Evolutionary conservation across 352 stramenopile genomes (phyloP).

Genomic region (Phytophthora pinifolia): DNA sequence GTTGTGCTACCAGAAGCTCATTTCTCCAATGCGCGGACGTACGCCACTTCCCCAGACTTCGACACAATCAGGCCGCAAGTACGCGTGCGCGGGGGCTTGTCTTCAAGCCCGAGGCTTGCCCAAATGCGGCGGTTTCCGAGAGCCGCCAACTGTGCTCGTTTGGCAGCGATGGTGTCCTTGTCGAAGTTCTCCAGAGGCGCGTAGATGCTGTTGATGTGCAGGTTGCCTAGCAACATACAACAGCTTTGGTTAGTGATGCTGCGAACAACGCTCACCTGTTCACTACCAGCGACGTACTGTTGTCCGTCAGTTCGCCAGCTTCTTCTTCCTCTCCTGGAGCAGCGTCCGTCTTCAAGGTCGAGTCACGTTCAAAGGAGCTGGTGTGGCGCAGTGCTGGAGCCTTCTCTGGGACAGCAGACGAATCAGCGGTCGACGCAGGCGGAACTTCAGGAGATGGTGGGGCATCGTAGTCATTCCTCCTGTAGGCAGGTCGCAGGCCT

Average conservation of each 20-base stretch:
- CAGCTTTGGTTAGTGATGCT: no score
- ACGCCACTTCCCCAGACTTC: conserved; percentile 70
- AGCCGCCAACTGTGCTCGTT: conserved; percentile 70
- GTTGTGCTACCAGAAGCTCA: no score
- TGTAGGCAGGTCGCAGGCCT: conserved; percentile 83
- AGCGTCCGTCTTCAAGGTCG: conserved; percentile 34
- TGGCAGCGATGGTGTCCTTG: conserved; percentile 79
- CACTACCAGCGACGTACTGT: no score
- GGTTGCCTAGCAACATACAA: conserved; percentile 56
- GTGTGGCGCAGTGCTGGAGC: conserved; percentile 30
- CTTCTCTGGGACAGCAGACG: conserved; percentile 42
- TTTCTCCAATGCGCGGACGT: conserved; percentile 69
- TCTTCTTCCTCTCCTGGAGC: conserved; percentile 56
- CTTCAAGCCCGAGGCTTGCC: conserved; percentile 82
- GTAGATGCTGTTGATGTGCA: conserved; percentile 71
- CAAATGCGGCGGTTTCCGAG: conserved; percentile 82
- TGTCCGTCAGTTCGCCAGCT: conserved; percentile 67
- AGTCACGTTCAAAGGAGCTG: conserved; percentile 56
- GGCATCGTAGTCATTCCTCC: conserved; percentile 80
- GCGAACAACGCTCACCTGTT: no score
- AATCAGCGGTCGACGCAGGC: conserved; percentile 30
- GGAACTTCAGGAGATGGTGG: conserved; percentile 58
- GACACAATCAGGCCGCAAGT: conserved; percentile 68
- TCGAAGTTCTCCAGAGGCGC: conserved; percentile 76
- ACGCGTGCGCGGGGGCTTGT: conserved; percentile 61